Evolutionary conservation across 805 yeast species (phyloP), one percentile per base, ranked within the genome.

Genomic region (Yarrowia bubula): DNA sequence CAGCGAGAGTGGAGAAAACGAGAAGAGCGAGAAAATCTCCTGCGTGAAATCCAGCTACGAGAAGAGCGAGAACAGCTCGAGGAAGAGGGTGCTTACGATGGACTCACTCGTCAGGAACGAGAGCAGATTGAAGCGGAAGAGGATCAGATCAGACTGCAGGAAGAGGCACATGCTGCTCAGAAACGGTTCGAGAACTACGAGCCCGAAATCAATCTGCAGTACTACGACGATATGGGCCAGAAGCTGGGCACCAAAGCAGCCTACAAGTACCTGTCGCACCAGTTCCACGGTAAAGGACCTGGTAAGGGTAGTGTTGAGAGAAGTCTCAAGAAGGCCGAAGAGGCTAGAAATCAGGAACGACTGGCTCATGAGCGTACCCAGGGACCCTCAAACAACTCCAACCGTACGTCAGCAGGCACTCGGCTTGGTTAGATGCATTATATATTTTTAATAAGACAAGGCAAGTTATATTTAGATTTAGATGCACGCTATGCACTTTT

Each of bases 221-320:
- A 90, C 73, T 80, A 78, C 17, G 96, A 90, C 72, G 86, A 84
- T 31, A 70, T 75, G 1, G 96, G 96, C 0, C 77, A 82, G 37
- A 77, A 78, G 18, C 74, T 91, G 32, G 76, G 80, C 35, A 79
- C 86, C 3, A 89, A 87, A 33, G 85, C 85, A 67, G 96, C 96
- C 0, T 90, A 82, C 78, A 89, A 89, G 75, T 82, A 83, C 66
- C 75, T 89, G 50, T 87, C 95, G 2, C 92, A 88, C 68, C 84
- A 85, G 68, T 90, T 89, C 74, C 96, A 90, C 73, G 96, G 95
- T 3, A 75, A 72, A 15, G 74, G 73, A 1, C 70, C 75, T 8
- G 78, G 79, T 11, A 76, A 75, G 67, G 69, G 66, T 17, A 75
- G 75, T 67, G 70, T 73, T 2, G 78, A 76, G 67, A 73, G 75